These are phyloP conservation scores for Umbilicus rupestris DNA, from an alignment of 164 flowering plant species.

Conservation along the genomic window DNA sequence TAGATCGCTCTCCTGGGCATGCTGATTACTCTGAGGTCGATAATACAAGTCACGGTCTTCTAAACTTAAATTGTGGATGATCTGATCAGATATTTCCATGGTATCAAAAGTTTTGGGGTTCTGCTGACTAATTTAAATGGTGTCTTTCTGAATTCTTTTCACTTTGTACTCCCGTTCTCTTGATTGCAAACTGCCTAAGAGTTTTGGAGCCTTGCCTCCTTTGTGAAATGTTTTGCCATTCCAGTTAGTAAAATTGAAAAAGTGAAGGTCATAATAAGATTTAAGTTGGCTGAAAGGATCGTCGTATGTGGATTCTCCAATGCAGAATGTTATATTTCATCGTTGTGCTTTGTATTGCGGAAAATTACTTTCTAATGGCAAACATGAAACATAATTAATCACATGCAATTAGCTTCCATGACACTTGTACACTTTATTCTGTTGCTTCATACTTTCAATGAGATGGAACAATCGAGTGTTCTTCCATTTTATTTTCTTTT, in stretches of 20 bases:
- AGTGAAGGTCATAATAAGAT: too few species aligned
- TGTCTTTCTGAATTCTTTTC: background rate
- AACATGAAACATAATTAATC: background rate
- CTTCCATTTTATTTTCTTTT: background rate
- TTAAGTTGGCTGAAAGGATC: too few species aligned
- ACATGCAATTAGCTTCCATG: background rate
- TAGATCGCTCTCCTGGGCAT: conserved; percentile 93
- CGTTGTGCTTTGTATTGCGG: background rate
- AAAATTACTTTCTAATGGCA: background rate
- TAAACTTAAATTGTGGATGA: background rate
- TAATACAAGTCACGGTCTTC: background rate
- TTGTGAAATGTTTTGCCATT: background rate
- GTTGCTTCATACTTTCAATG: too few species aligned
- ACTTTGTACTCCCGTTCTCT: background rate
- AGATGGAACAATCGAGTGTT: background rate
- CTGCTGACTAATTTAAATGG: background rate
- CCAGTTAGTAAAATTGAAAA: background rate
- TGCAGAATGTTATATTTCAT: too few species aligned
- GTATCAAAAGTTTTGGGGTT: background rate
- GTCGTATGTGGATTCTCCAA: too few species aligned
- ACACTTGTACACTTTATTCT: background rate
- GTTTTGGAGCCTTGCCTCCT: background rate
- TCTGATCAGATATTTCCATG: background rate
- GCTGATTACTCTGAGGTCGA: conserved; percentile 55
- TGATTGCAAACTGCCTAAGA: background rate